A percentile compares a stretch with the other conserved stretches of the same genome.
phyloP scores from a whole-genome alignment of 2,329 filamentous ascomycete species.

The Aspergillus quadricinctus region DNA sequence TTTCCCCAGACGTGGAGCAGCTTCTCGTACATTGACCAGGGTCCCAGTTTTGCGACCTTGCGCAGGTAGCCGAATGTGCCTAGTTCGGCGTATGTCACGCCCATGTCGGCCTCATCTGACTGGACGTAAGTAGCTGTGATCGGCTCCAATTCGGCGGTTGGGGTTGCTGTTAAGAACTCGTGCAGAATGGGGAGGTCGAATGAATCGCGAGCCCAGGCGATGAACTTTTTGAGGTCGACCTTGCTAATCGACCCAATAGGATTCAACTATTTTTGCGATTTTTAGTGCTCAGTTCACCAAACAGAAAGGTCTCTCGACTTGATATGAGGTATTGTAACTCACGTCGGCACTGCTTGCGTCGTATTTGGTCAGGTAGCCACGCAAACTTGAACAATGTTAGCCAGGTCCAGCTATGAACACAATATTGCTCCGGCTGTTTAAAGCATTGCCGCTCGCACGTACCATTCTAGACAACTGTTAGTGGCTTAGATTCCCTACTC shows the following conservation, averaged over 20 bases:
- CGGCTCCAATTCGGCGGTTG: slow-evolving; percentile 63
- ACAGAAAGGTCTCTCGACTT: not conserved
- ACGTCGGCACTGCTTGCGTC: slow-evolving; percentile 56
- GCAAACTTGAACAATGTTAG: slow-evolving; percentile 36
- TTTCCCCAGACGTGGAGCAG: slow-evolving; percentile 49
- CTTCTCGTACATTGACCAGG: slow-evolving; percentile 52
- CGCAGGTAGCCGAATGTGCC: slow-evolving; percentile 50
- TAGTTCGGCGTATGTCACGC: slow-evolving; percentile 53
- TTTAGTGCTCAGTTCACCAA: not conserved
- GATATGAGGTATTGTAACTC: slow-evolving; percentile 23
- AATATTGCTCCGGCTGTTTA: not conserved
- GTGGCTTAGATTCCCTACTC: not conserved
- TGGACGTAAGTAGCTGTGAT: slow-evolving; percentile 60
- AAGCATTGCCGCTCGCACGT: not conserved
- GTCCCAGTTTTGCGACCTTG: slow-evolving; percentile 52
- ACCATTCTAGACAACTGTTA: slow-evolving; percentile 25
- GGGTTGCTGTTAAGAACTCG: slow-evolving; percentile 60
- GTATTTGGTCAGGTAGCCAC: slow-evolving; percentile 67
- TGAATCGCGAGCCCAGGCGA: slow-evolving; percentile 56
- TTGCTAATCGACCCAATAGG: slow-evolving; percentile 54
- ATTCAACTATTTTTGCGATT: slow-evolving; percentile 24
- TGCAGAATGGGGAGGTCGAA: slow-evolving; percentile 63
- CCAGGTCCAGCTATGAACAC: not conserved
- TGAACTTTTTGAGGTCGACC: slow-evolving; percentile 67
- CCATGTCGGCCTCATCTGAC: slow-evolving; percentile 54